A percentile compares a stretch with the other conserved stretches of the same genome.
phyloP scores from a whole-genome alignment of 805 yeast genomes.

The Candida adriatica region DNA sequence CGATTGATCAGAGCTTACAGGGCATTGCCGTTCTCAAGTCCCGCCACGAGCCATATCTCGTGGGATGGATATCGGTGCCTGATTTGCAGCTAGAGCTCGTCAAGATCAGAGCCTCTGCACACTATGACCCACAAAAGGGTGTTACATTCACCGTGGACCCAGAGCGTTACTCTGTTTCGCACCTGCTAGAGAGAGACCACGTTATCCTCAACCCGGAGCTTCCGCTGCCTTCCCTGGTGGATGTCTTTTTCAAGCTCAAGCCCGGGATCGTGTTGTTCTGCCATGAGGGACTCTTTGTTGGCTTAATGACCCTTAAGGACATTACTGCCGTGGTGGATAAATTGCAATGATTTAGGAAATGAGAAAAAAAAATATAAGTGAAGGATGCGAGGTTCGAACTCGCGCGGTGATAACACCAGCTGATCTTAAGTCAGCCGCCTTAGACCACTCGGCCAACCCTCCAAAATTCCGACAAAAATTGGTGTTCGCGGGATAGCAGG shows the following conservation, averaged over 20 bases:
- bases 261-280: slow-evolving; percentile 22
- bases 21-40: slow-evolving; percentile 42
- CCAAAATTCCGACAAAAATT: slow-evolving; percentile 2
- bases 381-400: slow-evolving; percentile 21
- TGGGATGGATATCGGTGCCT: slow-evolving; percentile 37
- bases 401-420: slow-evolving; percentile 19
- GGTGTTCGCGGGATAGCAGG: not conserved
- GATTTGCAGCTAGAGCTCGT: slow-evolving; percentile 28
- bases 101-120: slow-evolving; percentile 5
- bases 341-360: not conserved
- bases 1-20: slow-evolving; percentile 17
- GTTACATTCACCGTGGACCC: slow-evolving; percentile 1
- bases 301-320: slow-evolving; percentile 23
- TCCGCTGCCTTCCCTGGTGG: slow-evolving; percentile 22
- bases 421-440: slow-evolving; percentile 21
- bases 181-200: slow-evolving; percentile 16
- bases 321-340: slow-evolving; percentile 4
- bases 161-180: slow-evolving; percentile 5
- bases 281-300: slow-evolving; percentile 17
- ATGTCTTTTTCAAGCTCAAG: slow-evolving; percentile 24
- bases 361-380: slow-evolving; percentile 5
- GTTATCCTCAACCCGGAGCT: slow-evolving; percentile 12
- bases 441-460: slow-evolving; percentile 22
- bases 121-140: not conserved
- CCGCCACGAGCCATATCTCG: slow-evolving; percentile 25